A percentile compares a stretch with the other conserved stretches of the same genome.
phyloP scores from a whole-genome alignment of 805 yeast genomes.

The Yarrowia osloensis region DNA sequence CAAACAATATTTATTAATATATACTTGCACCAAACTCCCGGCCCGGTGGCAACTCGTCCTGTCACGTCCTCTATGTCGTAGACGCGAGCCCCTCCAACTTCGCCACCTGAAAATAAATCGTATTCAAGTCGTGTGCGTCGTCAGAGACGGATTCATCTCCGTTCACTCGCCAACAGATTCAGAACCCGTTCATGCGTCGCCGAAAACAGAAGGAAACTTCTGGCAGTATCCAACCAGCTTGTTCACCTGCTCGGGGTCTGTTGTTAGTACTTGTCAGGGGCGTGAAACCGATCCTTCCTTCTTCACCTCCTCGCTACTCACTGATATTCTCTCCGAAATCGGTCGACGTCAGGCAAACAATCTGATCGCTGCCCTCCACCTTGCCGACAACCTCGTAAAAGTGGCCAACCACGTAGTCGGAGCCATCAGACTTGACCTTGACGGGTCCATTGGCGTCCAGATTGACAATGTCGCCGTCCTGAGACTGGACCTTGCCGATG shows the following conservation, averaged over 20 bases:
- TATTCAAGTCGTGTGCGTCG: no score
- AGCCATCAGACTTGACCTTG: conserved; percentile 36
- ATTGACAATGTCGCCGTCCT: conserved; percentile 37
- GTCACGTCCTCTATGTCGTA: not conserved
- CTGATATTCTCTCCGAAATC: conserved; percentile 37
- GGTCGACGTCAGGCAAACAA: conserved; percentile 37
- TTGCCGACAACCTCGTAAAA: conserved; percentile 44
- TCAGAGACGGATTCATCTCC: no score
- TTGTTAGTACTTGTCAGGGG: not conserved
- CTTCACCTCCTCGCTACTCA: conserved; percentile 23
- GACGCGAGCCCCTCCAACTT: no score
- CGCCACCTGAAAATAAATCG: no score
- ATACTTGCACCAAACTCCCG: not conserved
- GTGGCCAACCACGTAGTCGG: conserved; percentile 37
- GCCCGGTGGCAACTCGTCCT: not conserved
- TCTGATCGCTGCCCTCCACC: conserved; percentile 40
- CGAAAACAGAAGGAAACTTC: conserved; percentile 9
- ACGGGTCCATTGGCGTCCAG: conserved; percentile 43
- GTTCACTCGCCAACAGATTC: no score
- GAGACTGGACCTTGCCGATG: conserved; percentile 42
- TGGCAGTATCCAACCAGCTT: conserved; percentile 16
- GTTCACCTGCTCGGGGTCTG: conserved; percentile 6
- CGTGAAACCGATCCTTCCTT: no score
- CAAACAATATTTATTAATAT: conserved; percentile 24
- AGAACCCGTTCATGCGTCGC: not conserved